These are phyloP conservation scores for Tardiomyces blankii DNA, from an alignment of 1,139 yeast species.

Conservation along the genomic window DNA sequence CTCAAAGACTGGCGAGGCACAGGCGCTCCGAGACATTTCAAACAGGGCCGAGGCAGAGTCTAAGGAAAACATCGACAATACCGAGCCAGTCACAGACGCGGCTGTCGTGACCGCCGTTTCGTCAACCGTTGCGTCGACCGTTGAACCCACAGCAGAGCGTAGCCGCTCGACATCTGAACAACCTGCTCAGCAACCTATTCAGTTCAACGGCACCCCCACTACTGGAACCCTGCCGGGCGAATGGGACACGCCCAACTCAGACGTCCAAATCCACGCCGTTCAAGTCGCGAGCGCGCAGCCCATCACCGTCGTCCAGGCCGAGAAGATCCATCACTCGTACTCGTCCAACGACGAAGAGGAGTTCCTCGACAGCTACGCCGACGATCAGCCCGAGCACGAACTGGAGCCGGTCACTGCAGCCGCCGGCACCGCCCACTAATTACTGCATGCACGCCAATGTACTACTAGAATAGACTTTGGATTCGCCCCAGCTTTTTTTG, in stretches of 20 bases:
- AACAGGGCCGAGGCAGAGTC: background rate
- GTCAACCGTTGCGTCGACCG: too few relatives aligned
- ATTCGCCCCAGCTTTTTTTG: too few relatives aligned
- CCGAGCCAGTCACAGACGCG: background rate
- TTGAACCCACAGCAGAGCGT: too few relatives aligned
- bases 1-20: background rate
- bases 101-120: too few relatives aligned
- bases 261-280: background rate
- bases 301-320: background rate
- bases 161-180: too few relatives aligned
- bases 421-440: too few relatives aligned
- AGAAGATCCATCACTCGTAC: background rate
- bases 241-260: background rate
- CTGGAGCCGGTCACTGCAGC: background rate
- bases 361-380: slow-evolving; percentile 10
- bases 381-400: slow-evolving; percentile 2
- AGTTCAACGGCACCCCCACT: too few relatives aligned
- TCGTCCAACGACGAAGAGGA: slow-evolving; percentile 5
- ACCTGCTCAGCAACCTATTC: too few relatives aligned
- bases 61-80: background rate
- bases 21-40: background rate
- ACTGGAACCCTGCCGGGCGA: background rate
- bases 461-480: too few relatives aligned
- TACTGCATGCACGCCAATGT: too few relatives aligned
- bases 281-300: background rate